Conservation (phyloP, 345 rosid genomes). For the Brassica nigra region DNA sequence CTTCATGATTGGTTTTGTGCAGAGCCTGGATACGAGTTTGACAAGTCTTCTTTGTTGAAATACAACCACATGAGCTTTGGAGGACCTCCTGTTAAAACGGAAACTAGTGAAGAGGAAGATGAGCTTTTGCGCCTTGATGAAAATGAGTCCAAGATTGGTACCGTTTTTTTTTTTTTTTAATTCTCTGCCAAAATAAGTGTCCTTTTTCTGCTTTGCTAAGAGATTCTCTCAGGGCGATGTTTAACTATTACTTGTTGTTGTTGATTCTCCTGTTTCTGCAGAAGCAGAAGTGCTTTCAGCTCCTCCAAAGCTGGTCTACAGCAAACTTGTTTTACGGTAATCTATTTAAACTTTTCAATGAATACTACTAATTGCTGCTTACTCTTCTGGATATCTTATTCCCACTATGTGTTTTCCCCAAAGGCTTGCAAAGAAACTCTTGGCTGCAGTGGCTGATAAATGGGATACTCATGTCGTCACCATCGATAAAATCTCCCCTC, state of each 20-base stretch:
- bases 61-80: slow-evolving; percentile 97
- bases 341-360: not conserved
- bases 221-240: not conserved
- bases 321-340: slow-evolving; percentile 88
- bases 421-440: slow-evolving; percentile 91
- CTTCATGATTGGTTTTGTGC: slow-evolving; percentile 31
- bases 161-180: slow-evolving; percentile 1
- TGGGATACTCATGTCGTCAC: slow-evolving; percentile 78
- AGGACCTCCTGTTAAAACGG: slow-evolving; percentile 79
- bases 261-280: slow-evolving; percentile 31
- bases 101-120: slow-evolving; percentile 76
- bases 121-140: slow-evolving; percentile 63
- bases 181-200: not conserved
- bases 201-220: slow-evolving; percentile 13
- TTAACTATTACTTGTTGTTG: not conserved
- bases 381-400: not conserved
- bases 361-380: not conserved
- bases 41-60: slow-evolving; percentile 63
- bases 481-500: slow-evolving; percentile 73
- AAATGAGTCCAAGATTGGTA: slow-evolving; percentile 76
- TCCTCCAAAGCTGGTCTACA: slow-evolving; percentile 96
- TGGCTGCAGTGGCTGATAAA: slow-evolving; percentile 77
- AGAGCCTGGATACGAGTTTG: slow-evolving; percentile 88
- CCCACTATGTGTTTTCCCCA: slow-evolving; percentile 24
- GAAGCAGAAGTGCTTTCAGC: slow-evolving; percentile 98